A percentile compares a stretch with the other conserved stretches of the same genome.
Conservation (phyloP, 305 asterid genomes). For the Lippia alba region DNA sequence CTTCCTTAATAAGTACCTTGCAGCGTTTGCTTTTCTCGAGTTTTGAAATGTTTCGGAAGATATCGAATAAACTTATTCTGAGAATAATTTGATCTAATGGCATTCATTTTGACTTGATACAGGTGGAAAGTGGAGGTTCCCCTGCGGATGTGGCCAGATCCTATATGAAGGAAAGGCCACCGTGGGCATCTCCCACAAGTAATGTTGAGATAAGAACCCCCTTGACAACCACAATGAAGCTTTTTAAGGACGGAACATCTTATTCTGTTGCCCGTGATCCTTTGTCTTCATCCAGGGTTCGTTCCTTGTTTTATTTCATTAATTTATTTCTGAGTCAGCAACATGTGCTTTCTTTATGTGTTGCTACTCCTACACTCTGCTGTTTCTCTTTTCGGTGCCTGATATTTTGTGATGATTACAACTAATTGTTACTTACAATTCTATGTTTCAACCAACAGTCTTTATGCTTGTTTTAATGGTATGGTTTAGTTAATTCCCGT, state of each 20-base stretch:
- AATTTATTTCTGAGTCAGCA: constrained; percentile 29
- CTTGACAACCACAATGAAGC: constrained; percentile 50
- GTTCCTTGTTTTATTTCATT: constrained; percentile 22
- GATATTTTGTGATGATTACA: not conserved
- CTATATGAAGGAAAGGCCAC: constrained; percentile 76
- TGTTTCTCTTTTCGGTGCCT: not conserved
- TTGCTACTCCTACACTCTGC: constrained; percentile 1
- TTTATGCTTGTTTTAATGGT: too few species aligned
- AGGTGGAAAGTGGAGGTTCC: constrained; percentile 72
- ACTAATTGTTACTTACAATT: too few species aligned
- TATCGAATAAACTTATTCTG: constrained; percentile 32
- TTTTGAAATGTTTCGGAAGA: constrained; percentile 18
- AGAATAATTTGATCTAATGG: constrained; percentile 34
- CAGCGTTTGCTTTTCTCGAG: constrained; percentile 17
- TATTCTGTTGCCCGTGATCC: constrained; percentile 53
- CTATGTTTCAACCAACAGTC: too few species aligned
- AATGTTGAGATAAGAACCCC: constrained; percentile 59
- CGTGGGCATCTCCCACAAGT: constrained; percentile 74
- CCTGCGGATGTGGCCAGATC: constrained; percentile 80
- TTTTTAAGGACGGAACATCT: constrained; percentile 54
- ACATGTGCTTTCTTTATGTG: constrained; percentile 23
- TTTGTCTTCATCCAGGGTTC: constrained; percentile 67
- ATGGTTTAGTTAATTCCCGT: too few species aligned
- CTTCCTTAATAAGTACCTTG: constrained; percentile 8
- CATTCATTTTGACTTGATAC: constrained; percentile 27